phyloP scores from a whole-genome alignment of 2,329 filamentous ascomycete genomes.

The Alternaria sp. region DNA sequence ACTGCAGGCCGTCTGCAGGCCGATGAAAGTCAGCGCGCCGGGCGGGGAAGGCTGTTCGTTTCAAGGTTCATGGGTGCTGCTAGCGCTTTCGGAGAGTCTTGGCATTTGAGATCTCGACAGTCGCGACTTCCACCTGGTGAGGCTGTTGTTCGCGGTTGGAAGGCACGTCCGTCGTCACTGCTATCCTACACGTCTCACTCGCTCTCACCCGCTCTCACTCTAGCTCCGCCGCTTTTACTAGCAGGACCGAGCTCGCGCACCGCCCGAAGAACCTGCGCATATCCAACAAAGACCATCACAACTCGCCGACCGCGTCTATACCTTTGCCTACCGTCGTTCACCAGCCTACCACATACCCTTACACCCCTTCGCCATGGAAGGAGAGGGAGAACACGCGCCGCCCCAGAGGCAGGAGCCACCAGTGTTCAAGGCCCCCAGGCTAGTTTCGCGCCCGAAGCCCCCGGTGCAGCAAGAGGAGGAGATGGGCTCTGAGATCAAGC shows the following conservation, averaged over 20 bases:
- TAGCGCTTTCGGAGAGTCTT: constrained; percentile 1
- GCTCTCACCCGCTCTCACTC: not conserved
- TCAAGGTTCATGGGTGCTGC: constrained; percentile 2
- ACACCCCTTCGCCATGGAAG: constrained; percentile 35
- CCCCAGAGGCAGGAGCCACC: constrained; percentile 25
- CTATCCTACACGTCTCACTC: not conserved
- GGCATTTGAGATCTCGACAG: constrained; percentile 1
- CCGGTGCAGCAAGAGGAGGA: constrained; percentile 80
- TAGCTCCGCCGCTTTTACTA: constrained; percentile 3
- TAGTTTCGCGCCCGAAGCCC: constrained; percentile 62
- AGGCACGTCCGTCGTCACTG: not conserved
- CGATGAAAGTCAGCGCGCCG: not conserved
- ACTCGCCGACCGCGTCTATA: not conserved
- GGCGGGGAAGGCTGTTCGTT: constrained; percentile 10
- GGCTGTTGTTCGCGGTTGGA: not conserved
- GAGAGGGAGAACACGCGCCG: constrained; percentile 29
- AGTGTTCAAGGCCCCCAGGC: constrained; percentile 41
- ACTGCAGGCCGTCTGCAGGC: constrained; percentile 6
- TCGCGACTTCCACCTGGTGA: not conserved
- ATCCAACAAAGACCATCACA: constrained; percentile 5
- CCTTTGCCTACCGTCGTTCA: not conserved
- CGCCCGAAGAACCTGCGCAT: not conserved
- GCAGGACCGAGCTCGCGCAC: not conserved
- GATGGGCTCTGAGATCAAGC: constrained; percentile 77
- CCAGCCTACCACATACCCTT: not conserved